Conservation (phyloP, 2,329 filamentous ascomycete species). For the Colletotrichum caudatum region DNA sequence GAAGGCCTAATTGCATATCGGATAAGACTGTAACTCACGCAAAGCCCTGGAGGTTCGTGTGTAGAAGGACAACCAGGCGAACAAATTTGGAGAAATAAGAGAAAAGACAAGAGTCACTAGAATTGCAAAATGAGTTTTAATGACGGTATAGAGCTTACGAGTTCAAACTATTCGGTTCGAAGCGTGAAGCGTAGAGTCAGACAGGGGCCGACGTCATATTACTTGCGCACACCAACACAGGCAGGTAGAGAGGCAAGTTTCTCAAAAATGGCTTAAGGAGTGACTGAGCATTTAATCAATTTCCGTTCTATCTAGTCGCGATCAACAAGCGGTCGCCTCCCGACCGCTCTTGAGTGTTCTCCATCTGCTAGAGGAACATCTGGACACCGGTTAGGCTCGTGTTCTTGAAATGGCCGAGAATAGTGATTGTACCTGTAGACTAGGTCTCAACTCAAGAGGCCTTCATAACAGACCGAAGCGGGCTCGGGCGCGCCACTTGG, state of each 20-base stretch:
- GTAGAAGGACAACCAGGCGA: not conserved
- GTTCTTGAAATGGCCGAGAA: not conserved
- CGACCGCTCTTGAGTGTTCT: slow-evolving; percentile 37
- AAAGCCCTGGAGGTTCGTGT: not conserved
- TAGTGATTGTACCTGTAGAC: slow-evolving; percentile 39
- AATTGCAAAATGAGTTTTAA: not conserved
- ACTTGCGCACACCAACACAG: not conserved
- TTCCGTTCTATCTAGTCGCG: slow-evolving; percentile 41
- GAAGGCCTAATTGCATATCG: slow-evolving; percentile 17
- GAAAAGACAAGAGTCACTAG: not conserved
- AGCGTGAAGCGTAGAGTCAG: not conserved
- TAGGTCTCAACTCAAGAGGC: slow-evolving; percentile 62
- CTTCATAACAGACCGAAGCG: slow-evolving; percentile 77
- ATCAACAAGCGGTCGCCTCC: slow-evolving; percentile 37
- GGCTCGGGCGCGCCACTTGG: slow-evolving; percentile 72
- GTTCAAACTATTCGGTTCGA: not conserved
- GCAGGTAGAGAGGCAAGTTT: not conserved
- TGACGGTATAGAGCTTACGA: too few relatives aligned
- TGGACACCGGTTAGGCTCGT: slow-evolving; percentile 1
- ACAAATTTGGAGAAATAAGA: not conserved
- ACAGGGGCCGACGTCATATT: not conserved
- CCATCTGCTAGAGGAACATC: slow-evolving; percentile 36
- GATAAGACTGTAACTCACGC: not conserved
- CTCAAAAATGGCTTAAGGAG: not conserved
- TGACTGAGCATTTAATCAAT: slow-evolving; percentile 38